Evolutionary conservation across 257 asterid species (phyloP), one percentile per base, ranked within the genome.

Genomic region (Fraxinus quadrangulata): DNA sequence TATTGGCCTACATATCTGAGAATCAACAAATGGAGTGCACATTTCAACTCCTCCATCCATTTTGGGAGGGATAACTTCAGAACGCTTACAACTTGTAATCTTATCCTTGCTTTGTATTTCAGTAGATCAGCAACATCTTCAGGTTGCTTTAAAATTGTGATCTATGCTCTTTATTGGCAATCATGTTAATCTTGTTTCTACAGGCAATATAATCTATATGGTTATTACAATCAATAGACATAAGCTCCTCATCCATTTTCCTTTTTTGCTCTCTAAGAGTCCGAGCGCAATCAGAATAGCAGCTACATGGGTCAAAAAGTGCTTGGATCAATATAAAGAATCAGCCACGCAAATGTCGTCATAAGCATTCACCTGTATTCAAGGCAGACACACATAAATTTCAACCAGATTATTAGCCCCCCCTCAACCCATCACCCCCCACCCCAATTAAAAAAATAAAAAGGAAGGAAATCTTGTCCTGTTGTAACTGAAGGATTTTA

Each of bases 71-170:
- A 70, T 78, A 78, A 61, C 83, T 78, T 81, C 88, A 37, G 88
- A 81, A 71, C 72, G 77, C 59, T 74, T 78, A 47, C 28, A 17
- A 77, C 77, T 80, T 75, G 76, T 81, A 51, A 74, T 71, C 65
- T 79, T 79, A 76, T 82, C 75, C 76, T 67, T 67, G 59, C 79
- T 71, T 79, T 24, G 76, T 77, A 30, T 80, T 83, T 85, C 84
- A 36, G 83, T 70, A 66, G 84, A 81, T 79, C 90, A 13, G 83
- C 47, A 78, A 75, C 84, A 77, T 77, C 96, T 73, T 83, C 85
- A 21, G 89, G 90, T 77, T 79, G 92, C 84, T 93, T 91, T 67
- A 93, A 82, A 83, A 95, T 90, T 36, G 98, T 91, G 85, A 95
- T 82, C 89, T 88, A 73, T 95, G 98, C 84, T 78, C 84, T 76